These are phyloP conservation scores for Plasmodium vivax DNA, from an alignment of 169 alveolate genomes.

Conservation along the genomic window DNA sequence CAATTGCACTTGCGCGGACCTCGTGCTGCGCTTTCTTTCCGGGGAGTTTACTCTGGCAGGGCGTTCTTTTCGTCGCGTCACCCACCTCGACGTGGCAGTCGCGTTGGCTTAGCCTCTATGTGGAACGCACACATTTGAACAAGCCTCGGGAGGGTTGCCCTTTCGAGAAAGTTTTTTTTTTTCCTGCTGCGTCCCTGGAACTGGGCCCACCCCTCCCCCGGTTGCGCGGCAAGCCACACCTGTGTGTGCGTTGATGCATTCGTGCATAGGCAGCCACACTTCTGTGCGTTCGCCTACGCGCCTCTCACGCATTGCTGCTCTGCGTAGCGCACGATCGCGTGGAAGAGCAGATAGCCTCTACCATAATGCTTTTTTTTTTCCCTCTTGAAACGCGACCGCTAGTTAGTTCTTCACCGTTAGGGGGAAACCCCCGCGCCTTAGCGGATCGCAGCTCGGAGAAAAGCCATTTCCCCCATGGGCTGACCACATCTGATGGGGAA, in stretches of 20 bases:
- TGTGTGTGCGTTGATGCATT: not conserved
- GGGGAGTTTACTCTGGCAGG: not conserved
- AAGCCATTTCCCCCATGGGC: not conserved
- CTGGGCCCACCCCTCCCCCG: not conserved
- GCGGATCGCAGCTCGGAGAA: not conserved
- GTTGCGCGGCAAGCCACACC: not conserved
- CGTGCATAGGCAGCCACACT: not conserved
- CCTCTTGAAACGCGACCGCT: not conserved
- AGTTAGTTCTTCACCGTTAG: not conserved
- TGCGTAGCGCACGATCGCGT: not conserved
- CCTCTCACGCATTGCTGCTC: not conserved
- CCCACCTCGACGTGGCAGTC: not conserved
- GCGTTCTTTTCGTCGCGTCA: not conserved
- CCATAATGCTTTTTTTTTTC: not conserved
- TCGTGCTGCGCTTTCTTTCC: not conserved
- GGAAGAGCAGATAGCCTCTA: not conserved
- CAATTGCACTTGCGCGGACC: not conserved
- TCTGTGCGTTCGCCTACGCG: not conserved
- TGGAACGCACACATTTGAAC: not conserved
- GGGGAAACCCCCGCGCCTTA: not conserved
- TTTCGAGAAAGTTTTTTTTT: not conserved
- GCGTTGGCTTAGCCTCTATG: not conserved
- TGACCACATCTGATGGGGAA: not conserved
- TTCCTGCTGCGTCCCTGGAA: not conserved
- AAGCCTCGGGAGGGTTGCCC: not conserved